Evolutionary conservation across 306 rosid species (phyloP), one percentile per base, ranked within the genome.

Genomic region (Elaeagnus macrophylla): DNA sequence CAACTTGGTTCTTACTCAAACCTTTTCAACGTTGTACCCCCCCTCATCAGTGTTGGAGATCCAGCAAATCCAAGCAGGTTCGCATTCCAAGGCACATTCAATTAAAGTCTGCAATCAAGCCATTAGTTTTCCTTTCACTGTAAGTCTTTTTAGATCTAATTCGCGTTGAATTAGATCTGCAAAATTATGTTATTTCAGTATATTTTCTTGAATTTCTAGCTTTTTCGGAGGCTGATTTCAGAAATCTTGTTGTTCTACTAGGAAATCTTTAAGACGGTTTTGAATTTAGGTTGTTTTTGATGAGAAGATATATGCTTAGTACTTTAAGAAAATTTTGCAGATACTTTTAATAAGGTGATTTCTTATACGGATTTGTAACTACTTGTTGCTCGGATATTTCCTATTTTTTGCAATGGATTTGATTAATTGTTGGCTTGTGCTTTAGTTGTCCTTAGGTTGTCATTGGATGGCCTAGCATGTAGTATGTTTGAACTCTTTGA

Each of bases 31-130:
- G 38, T 57, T 67, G 17, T 61, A 77, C 69, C 60, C 62, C 69
- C 60, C 62, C 79, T 58, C 77, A 56, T 68, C 74, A 41, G 68
- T 2, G 50, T 54, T 64, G 67, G 61, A 42, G 82, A 83, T 75
- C 88, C 80, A 51, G 76, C 64, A 54, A 63, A 52, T 81, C 69
- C 81, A 13, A 35, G 15, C 40, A 64, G 72, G 70, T 68, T 77
- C 50, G 72, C 72, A 65, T 60, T 77, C 57, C 53, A 43, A 39
- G 52, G 57, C 45, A 38, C 42, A 39, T 64, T 50, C 37, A 39
- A 53, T 60, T 37, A 12, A 53, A 42, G 7, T 51, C 40, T 39
- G 14, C 46, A 50, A 54, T 59, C 40, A 51, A 47, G 50, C 50
- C 61, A 65, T 12, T 25, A 25, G 10, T 38, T 5, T 25, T 19